Conservation (phyloP, 2,329 filamentous ascomycete species). For the Myriosclerotinia scirpicola region DNA sequence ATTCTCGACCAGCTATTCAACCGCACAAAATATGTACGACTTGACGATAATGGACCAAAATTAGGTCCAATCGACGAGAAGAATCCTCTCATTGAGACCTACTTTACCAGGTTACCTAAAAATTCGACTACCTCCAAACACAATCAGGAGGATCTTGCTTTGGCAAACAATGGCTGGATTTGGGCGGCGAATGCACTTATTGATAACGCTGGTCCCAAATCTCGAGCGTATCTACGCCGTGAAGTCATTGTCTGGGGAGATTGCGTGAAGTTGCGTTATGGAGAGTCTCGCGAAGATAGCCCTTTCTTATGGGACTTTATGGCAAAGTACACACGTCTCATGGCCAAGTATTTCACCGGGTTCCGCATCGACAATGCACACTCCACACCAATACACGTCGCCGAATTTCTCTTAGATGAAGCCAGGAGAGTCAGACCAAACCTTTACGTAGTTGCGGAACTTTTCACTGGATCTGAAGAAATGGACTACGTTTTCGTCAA, state of each 20-base stretch:
- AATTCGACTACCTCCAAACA: constrained; percentile 79
- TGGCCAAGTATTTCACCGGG: constrained; percentile 93
- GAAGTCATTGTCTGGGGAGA: constrained; percentile 99
- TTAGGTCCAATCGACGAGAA: constrained; percentile 73
- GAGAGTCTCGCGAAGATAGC: constrained; percentile 74
- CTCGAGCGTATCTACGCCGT: constrained; percentile 88
- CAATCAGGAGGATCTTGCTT: constrained; percentile 70
- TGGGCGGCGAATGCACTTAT: constrained; percentile 95
- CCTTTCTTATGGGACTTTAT: constrained; percentile 96
- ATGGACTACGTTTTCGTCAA: constrained; percentile 97
- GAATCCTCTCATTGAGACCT: constrained; percentile 85
- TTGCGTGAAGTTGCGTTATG: constrained; percentile 95
- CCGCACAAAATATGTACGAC: constrained; percentile 87
- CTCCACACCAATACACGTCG: constrained; percentile 91
- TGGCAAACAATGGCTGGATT: constrained; percentile 98
- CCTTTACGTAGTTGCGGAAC: constrained; percentile 87
- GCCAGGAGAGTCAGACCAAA: constrained; percentile 86
- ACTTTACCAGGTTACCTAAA: constrained; percentile 84
- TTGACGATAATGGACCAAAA: constrained; percentile 91
- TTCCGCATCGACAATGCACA: constrained; percentile 98
- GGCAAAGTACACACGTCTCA: constrained; percentile 84
- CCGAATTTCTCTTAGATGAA: constrained; percentile 91
- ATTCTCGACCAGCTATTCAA: constrained; percentile 92
- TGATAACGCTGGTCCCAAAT: constrained; percentile 88
- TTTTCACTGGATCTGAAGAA: constrained; percentile 93